Percentiles rank a stretch among this genome's conserved stretches.
phyloP scores from a whole-genome alignment of 441 rosid genomes.

The Adansonia rubrostipa region DNA sequence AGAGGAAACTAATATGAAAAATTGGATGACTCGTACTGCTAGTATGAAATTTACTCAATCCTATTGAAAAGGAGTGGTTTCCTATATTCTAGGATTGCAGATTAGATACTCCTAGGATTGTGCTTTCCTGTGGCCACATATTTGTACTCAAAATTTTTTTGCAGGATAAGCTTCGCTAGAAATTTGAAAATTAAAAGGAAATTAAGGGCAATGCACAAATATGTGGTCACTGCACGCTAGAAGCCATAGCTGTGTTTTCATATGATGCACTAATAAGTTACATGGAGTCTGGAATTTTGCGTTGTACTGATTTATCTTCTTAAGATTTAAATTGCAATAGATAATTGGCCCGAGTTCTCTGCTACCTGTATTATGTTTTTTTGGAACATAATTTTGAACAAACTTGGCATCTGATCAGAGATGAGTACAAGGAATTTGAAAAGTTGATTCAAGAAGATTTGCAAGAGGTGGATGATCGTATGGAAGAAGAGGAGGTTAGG shows the following conservation, averaged over 20 bases:
- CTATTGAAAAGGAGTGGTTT: not conserved
- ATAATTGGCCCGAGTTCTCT: not conserved
- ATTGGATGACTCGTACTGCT: not conserved
- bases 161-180: not conserved
- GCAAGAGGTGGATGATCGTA: slow-evolving; percentile 80
- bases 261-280: not conserved
- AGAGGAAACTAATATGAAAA: not conserved
- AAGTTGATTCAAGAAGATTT: slow-evolving; percentile 90
- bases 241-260: not conserved
- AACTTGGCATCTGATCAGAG: slow-evolving; percentile 49
- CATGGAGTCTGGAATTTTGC: not conserved
- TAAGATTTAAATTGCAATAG: not conserved
- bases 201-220: not conserved
- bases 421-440: slow-evolving; percentile 94
- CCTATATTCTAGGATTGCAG: not conserved
- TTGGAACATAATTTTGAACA: slow-evolving; percentile 18
- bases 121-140: not conserved
- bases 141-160: not conserved
- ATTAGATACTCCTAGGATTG: not conserved
- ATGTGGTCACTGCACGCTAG: not conserved
- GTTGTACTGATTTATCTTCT: not conserved
- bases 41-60: slow-evolving; percentile 11
- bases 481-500: slow-evolving; percentile 82
- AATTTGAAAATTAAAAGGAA: not conserved
- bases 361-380: not conserved